Evolutionary conservation across 2,329 filamentous ascomycete species (phyloP).

Genomic region (Pseudogymnoascus verrucosus): DNA sequence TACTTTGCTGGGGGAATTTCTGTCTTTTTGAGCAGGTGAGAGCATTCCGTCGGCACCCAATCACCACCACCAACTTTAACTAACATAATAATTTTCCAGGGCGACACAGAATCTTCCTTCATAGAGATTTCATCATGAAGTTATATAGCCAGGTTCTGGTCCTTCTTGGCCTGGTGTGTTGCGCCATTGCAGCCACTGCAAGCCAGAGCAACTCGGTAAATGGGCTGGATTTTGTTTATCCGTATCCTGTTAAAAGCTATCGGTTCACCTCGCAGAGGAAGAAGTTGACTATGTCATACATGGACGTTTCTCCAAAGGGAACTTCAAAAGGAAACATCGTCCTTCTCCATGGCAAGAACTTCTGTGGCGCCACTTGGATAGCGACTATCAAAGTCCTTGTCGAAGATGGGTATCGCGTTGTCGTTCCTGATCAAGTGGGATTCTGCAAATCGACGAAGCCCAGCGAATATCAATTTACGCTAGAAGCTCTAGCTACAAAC

Average conservation of each 20-base stretch:
- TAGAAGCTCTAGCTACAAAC: slow-evolving; percentile 44
- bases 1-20: neutral
- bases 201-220: neutral
- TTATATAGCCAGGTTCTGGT: neutral
- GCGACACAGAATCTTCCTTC: neutral
- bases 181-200: neutral
- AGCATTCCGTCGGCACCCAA: neutral
- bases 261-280: slow-evolving; percentile 39
- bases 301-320: slow-evolving; percentile 40
- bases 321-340: slow-evolving; percentile 20
- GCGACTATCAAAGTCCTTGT: slow-evolving; percentile 37
- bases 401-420: slow-evolving; percentile 40
- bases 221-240: slow-evolving; percentile 29
- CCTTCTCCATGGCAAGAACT: slow-evolving; percentile 49
- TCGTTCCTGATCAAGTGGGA: slow-evolving; percentile 46
- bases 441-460: slow-evolving; percentile 52
- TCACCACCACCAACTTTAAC: neutral
- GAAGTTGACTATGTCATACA: slow-evolving; percentile 47
- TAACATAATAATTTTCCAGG: neutral
- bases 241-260: slow-evolving; percentile 42
- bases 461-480: slow-evolving; percentile 41
- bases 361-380: slow-evolving; percentile 46
- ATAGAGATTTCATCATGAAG: neutral
- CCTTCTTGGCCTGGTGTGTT: neutral
- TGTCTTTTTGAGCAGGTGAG: neutral